These are phyloP conservation scores for Poa pratensis DNA, from an alignment of 176 grass and related monocot genomes.

Conservation along the genomic window DNA sequence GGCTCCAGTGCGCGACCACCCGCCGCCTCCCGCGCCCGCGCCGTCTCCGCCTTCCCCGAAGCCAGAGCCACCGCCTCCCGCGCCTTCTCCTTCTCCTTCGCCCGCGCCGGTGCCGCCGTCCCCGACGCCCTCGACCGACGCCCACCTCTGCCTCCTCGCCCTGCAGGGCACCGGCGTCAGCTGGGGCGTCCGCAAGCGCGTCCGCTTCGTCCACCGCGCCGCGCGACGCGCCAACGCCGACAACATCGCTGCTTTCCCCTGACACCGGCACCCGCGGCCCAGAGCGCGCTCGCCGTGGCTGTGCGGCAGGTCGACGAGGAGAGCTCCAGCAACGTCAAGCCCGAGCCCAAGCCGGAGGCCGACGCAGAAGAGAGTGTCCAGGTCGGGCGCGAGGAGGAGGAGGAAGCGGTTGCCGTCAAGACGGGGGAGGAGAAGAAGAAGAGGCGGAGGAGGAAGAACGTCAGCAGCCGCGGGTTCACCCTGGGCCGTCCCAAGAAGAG, in stretches of 20 bases:
- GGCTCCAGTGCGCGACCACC: background rate
- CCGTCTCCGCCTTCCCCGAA: background rate
- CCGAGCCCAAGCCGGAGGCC: background rate
- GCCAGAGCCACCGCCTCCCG: background rate
- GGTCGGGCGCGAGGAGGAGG: background rate
- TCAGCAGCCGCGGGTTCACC: background rate
- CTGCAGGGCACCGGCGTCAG: conserved; percentile 44
- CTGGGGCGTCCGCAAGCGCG: conserved; percentile 64
- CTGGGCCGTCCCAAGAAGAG: background rate
- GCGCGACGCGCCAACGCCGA: background rate
- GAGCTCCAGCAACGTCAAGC: conserved; percentile 1
- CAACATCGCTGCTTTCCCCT: too few relatives aligned
- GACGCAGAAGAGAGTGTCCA: background rate
- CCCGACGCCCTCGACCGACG: background rate
- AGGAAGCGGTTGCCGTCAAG: background rate
- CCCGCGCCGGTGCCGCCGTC: background rate
- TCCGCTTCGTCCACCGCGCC: conserved; percentile 40
- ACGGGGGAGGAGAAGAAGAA: background rate
- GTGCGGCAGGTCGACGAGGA: background rate
- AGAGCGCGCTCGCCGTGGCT: background rate
- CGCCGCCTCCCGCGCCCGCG: background rate
- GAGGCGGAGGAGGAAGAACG: background rate
- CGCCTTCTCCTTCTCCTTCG: background rate
- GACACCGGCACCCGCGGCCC: background rate
- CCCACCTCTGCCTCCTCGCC: conserved; percentile 26